Base-by-base conservation (phyloP, 495 filamentous ascomycete genomes). In the Podospora comata region DNA sequence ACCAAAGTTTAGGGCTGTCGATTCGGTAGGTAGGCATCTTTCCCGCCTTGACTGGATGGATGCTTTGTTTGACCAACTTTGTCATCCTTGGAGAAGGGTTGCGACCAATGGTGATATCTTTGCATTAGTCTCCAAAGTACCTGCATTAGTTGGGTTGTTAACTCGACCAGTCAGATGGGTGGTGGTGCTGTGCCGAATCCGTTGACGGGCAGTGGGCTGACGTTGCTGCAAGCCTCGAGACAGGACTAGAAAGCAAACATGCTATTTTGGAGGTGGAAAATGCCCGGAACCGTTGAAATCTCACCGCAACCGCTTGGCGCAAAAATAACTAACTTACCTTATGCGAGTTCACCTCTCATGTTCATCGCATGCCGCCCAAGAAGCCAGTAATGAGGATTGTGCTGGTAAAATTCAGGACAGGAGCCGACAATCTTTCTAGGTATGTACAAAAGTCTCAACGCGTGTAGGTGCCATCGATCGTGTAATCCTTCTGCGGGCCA, bases 401-500 rank as follows among this genome's bases (percentile, higher is more conserved):
- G 23, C 23, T 23, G 1, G 23, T 48, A 48, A 11, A 11, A 48
- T 48, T 48, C 5, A 11, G 5, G 13, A 11, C 1, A 48, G 2
- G 39, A 16, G 9, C 39, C 18, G 39, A 9, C 3, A 13, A 23
- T 23, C 23, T 23, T 23, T 23, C 23, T 23, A 23, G 23, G 23
- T 48, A 48, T 26, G 5, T 28, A 39, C 15, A 13, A 20, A 57
- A 0, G 1, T 28, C 27, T 27, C 64, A 75, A 62, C 80, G 73
- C 39, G 67, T 79, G 68, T 88, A 89, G 0, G 74, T 68, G 6
- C 82, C 85, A 64, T 83, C 75, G 55, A 86, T 85, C 0, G 74
- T 83, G 76, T 91, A 92, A 73, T 91, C 86, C 76, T 91, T 91
- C 69, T 85, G 83, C 39, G 89, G 90, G 0, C 89, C 90, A 60